Evolutionary conservation across 2,329 filamentous ascomycete species (phyloP), one percentile per base, ranked within the genome.

Genomic region (Ophiostoma montium): DNA sequence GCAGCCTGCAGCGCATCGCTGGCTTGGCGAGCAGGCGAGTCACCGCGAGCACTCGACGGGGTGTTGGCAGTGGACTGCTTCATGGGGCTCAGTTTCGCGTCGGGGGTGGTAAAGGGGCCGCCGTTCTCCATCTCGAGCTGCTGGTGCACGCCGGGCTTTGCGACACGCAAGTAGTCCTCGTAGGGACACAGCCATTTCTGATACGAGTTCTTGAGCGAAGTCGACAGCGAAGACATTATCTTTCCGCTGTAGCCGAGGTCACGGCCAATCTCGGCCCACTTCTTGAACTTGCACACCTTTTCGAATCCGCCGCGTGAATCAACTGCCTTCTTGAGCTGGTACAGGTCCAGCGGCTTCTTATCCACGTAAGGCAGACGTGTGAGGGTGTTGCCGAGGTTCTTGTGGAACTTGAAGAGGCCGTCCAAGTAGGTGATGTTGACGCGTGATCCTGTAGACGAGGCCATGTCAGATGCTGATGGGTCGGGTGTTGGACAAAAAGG

Each of bases 211-310:
- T 96, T 98, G 38, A 98, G 75, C 5, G 92, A 96, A 0, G 92
- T 98, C 6, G 92, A 98, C 43, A 98, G 70, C 9, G 92, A 96
- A 2, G 90, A 96, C 92, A 98, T 98, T 55, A 98, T 98, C 70
- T 98, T 98, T 62, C 92, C 92, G 61, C 90, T 96, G 66, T 98
- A 98, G 49, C 92, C 92, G 44, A 98, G 70, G 62, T 96, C 92
- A 60, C 92, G 81, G 32, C 92, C 92, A 58, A 98, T 96, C 65
- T 98, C 92, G 15, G 92, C 92, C 92, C 92, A 98, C 69, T 96
- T 96, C 68, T 98, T 98, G 50, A 83, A 75, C 66, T 95, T 95
- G 74, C 92, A 98, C 41, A 98, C 92, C 61, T 86, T 86, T 49
- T 95, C 89, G 58, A 98, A 98, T 3, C 92, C 92, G 43, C 92